These are phyloP conservation scores for Mallotus nudiflorus DNA, from an alignment of 345 rosid genomes.

Conservation along the genomic window DNA sequence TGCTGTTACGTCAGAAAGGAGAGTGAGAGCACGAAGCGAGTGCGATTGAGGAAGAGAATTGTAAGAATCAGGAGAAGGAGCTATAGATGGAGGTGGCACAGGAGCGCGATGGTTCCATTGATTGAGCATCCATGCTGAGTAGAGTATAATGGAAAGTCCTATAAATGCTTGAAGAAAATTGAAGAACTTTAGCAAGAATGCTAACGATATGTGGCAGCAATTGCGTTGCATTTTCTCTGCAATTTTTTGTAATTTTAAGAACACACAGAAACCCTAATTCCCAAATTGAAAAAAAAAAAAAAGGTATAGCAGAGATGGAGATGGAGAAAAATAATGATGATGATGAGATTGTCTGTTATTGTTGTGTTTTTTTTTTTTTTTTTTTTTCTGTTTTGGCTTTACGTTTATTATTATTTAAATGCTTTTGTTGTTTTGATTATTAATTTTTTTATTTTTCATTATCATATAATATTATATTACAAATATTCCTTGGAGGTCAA, in stretches of 20 bases:
- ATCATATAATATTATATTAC: too few relatives aligned
- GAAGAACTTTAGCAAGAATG: constrained; percentile 59
- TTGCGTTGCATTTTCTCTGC: constrained; percentile 55
- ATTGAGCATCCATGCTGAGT: constrained; percentile 87
- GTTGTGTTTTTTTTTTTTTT: background rate
- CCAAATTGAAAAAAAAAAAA: background rate
- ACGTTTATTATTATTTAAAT: too few relatives aligned
- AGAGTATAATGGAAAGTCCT: constrained; percentile 61
- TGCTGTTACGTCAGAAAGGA: constrained; percentile 36
- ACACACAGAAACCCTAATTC: background rate
- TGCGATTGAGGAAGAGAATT: constrained; percentile 21
- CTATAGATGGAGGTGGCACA: constrained; percentile 28
- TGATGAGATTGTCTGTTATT: too few relatives aligned
- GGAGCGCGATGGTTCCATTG: constrained; percentile 66
- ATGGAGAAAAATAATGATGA: background rate
- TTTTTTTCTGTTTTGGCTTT: background rate
- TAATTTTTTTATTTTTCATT: too few relatives aligned
- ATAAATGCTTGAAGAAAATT: constrained; percentile 71
- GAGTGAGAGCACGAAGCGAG: constrained; percentile 21
- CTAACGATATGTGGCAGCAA: constrained; percentile 70
- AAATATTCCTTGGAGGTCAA: too few relatives aligned
- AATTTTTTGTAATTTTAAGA: background rate
- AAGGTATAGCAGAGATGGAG: background rate
- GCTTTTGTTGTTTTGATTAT: too few relatives aligned
- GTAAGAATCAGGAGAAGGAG: constrained; percentile 46